Base-by-base conservation (phyloP, 495 filamentous ascomycete species). In the Penicillium antarcticum region DNA sequence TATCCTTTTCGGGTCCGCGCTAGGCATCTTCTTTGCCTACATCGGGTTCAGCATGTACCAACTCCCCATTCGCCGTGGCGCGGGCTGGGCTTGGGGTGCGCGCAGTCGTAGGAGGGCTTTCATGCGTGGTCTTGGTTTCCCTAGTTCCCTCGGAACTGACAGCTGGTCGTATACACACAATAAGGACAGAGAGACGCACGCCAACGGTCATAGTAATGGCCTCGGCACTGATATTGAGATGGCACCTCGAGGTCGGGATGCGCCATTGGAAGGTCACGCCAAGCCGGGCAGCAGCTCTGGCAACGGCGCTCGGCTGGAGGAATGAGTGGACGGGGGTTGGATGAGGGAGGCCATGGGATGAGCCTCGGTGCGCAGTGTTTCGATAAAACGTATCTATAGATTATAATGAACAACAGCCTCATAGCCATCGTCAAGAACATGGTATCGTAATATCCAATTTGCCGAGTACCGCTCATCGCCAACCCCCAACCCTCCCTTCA, bases 401-500 rank as follows among this genome's bases (percentile, higher is more conserved):
- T 39, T 14, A 51, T 39, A 45, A 33, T 44, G 3, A 38, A 29
- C 16, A 26, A 29, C 26, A 6, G 9, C 5, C 34, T 31, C 42
- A 19, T 39, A 7, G 39, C 4, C 8, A 32, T 38, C 42, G 12
- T 21, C 38, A 42, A 14, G 33, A 37, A 23, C 33, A 32, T 45
- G 23, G 9, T 12, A 40, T 52, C 50, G n/a, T 52, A 26, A 41
- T 21, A 7, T n/a, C 11, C 2, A 43, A 10, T 23, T 23, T 26
- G 17, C 16, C 6, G n/a, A 16, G 16, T 14, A 3, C 9, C 8
- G 16, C 24, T 85, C 76, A 96, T 50, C 92, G 78, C 92, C 92
- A 96, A 0, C 92, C 92, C 1, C 92, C 91, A 48, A 96, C 91
- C 51, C 92, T 80, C 21, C 92, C 90, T 68, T 96, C 92, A 74